Evolutionary conservation across 1,284 basidiomycete genomes (phyloP).

Genomic region (Exsudoporus floridanus): DNA sequence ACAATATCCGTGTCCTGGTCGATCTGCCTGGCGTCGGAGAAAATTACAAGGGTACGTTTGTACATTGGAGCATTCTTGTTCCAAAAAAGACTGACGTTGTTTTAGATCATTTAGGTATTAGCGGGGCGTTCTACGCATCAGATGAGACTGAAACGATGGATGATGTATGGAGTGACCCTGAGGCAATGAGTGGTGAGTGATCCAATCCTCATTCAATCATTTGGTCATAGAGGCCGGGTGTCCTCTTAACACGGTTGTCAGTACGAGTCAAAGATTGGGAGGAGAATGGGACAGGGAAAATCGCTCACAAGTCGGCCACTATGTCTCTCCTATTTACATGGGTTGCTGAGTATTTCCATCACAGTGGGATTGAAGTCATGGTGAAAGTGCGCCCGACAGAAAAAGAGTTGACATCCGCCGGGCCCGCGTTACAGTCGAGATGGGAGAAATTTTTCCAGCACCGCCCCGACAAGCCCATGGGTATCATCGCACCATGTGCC

Average conservation of each 20-base stretch:
- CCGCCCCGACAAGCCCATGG: slow-evolving; percentile 25
- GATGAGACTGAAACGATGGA: slow-evolving; percentile 48
- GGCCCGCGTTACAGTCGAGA: slow-evolving; percentile 36
- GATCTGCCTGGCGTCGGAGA: no score
- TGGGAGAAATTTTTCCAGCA: slow-evolving; percentile 42
- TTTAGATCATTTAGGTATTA: slow-evolving; percentile 45
- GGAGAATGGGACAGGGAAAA: slow-evolving; percentile 44
- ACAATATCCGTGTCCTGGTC: no score
- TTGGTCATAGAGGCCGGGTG: no score
- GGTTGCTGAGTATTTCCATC: background rate
- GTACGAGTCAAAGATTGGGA: slow-evolving; percentile 45
- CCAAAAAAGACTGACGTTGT: background rate
- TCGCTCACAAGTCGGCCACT: slow-evolving; percentile 48
- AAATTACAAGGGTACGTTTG: no score
- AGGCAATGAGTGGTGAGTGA: slow-evolving; percentile 35
- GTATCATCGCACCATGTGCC: slow-evolving; percentile 8
- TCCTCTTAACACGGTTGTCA: slow-evolving; percentile 19
- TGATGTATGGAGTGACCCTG: slow-evolving; percentile 39
- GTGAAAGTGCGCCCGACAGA: slow-evolving; percentile 41
- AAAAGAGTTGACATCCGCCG: slow-evolving; percentile 38
- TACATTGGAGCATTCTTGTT: no score
- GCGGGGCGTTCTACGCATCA: slow-evolving; percentile 38
- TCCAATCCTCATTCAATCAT: background rate
- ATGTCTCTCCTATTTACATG: background rate
- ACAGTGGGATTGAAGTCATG: slow-evolving; percentile 40